Evolutionary conservation across 176 grass and related monocot species (phyloP).

Genomic region (Pontederia crassipes): DNA sequence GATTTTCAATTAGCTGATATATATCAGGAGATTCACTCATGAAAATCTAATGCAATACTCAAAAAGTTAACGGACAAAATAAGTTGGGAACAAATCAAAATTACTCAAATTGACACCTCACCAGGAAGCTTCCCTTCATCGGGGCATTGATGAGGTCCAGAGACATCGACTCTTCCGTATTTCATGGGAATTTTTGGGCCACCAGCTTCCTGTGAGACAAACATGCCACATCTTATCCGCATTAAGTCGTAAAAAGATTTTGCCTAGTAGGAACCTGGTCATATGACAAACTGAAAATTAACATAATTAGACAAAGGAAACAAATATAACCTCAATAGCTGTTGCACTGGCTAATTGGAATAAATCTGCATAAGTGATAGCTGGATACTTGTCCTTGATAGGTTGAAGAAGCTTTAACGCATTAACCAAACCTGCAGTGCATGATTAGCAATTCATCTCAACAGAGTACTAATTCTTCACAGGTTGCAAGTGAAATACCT

Average conservation of each 20-base stretch:
- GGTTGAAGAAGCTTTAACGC: constrained; percentile 64
- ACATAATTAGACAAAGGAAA: neutral
- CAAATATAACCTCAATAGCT: constrained; percentile 54
- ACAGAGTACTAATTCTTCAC: neutral
- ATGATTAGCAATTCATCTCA: neutral
- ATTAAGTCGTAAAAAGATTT: too few species aligned
- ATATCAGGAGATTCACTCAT: too few species aligned
- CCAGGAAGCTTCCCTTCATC: constrained; percentile 91
- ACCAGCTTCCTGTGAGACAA: constrained; percentile 56
- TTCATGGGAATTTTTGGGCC: constrained; percentile 89
- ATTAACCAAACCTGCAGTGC: constrained; percentile 53
- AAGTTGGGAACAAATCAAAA: neutral
- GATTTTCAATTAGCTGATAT: too few species aligned
- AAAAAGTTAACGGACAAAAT: constrained; percentile 4
- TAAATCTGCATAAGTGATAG: constrained; percentile 66
- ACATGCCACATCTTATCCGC: too few species aligned
- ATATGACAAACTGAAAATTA: too few species aligned
- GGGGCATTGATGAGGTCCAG: constrained; percentile 82
- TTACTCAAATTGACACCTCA: constrained; percentile 22
- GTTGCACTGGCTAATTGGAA: constrained; percentile 93
- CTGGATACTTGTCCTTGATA: constrained; percentile 77
- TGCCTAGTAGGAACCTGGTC: too few species aligned
- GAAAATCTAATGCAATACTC: neutral
- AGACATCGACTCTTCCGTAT: constrained; percentile 78
- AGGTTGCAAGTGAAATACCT: constrained; percentile 36